phyloP scores from a whole-genome alignment of 192 early-diverging fungal species.

The Coemansia furcata region DNA sequence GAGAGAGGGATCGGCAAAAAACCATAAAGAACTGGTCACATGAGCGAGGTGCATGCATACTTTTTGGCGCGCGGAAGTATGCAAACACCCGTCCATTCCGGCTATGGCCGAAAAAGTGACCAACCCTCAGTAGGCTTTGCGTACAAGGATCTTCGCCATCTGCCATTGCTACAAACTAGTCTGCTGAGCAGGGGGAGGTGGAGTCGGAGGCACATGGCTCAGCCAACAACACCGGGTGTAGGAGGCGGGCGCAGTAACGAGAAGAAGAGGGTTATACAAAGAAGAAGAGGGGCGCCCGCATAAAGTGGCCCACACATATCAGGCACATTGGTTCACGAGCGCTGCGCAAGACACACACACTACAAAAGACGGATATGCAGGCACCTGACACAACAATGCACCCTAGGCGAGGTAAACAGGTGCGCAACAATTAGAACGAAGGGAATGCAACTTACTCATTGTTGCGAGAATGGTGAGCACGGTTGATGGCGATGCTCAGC shows the following conservation, averaged over 20 bases:
- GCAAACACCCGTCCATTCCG: neutral
- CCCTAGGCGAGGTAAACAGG: conserved; percentile 10
- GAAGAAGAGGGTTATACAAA: neutral
- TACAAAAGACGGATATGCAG: neutral
- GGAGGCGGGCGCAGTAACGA: conserved; percentile 1
- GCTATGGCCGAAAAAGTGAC: neutral
- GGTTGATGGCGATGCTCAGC: conserved; percentile 43
- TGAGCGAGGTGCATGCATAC: neutral
- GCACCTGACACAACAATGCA: neutral
- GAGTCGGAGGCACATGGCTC: neutral
- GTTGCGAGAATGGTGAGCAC: conserved; percentile 7
- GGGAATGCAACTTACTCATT: conserved; percentile 40
- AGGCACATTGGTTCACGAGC: neutral
- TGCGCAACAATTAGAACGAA: neutral
- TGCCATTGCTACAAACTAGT: neutral
- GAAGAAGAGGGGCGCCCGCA: neutral
- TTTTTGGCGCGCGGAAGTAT: neutral
- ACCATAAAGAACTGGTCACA: neutral
- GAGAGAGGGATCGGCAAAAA: neutral
- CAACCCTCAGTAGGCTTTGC: neutral
- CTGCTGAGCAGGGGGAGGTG: conserved; percentile 3
- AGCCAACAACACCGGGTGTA: neutral
- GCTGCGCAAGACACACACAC: conserved; percentile 1
- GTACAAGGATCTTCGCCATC: neutral
- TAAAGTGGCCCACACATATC: neutral